Conservation (phyloP, 176 grass and related monocot species). For the Phragmites australis region DNA sequence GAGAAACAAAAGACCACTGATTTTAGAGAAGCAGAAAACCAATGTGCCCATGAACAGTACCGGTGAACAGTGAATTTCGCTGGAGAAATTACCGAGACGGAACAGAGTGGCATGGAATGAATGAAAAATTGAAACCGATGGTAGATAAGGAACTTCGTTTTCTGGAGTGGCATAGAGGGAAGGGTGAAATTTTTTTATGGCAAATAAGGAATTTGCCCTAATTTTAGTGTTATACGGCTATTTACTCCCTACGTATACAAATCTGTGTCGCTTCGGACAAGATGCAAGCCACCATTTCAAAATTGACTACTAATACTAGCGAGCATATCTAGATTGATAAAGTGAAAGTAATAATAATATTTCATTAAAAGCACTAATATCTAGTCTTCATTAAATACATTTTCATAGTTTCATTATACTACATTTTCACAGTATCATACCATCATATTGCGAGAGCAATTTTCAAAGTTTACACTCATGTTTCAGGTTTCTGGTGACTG, state of each 20-base stretch:
- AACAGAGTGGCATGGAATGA: too few species aligned
- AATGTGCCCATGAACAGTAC: too few species aligned
- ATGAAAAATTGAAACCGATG: too few species aligned
- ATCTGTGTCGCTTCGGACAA: background rate
- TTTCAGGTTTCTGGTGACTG: slow-evolving; percentile 94
- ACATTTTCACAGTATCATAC: background rate
- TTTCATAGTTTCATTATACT: background rate
- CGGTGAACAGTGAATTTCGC: too few species aligned
- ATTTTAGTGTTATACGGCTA: background rate
- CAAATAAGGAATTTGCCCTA: background rate
- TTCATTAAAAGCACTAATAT: background rate
- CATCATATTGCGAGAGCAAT: background rate
- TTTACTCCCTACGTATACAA: background rate
- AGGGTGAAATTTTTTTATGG: too few species aligned
- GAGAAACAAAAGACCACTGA: too few species aligned
- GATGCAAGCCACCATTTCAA: background rate
- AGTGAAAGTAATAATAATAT: background rate
- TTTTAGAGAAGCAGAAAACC: too few species aligned
- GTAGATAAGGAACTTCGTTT: too few species aligned
- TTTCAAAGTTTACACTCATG: slow-evolving; percentile 25
- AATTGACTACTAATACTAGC: background rate
- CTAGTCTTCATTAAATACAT: background rate
- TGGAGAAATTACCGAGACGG: too few species aligned
- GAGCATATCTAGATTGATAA: background rate
- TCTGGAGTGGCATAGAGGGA: too few species aligned